Conservation (phyloP, 164 flowering plant species). For the Akebia trifoliata region DNA sequence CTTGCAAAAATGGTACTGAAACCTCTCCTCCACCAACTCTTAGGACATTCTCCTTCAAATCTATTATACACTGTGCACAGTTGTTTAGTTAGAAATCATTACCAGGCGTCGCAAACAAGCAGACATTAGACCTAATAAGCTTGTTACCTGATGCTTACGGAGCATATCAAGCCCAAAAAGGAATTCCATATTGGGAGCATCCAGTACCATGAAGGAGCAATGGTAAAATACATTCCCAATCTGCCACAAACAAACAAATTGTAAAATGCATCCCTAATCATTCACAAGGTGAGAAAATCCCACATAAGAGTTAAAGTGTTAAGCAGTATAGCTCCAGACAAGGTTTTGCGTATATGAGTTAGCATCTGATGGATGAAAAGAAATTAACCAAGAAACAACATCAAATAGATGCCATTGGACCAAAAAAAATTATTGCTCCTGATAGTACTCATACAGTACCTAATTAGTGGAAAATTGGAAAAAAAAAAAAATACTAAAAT, state of each 20-base stretch:
- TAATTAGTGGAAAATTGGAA: too few relatives aligned
- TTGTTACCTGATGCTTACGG: conserved; percentile 86
- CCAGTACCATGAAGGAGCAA: conserved; percentile 88
- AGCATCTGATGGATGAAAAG: too few relatives aligned
- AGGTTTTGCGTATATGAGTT: too few relatives aligned
- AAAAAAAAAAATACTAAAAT: too few relatives aligned
- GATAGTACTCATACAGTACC: too few relatives aligned
- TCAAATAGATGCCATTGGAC: too few relatives aligned
- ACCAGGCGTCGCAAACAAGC: neutral
- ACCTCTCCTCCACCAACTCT: conserved; percentile 99
- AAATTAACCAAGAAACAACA: too few relatives aligned
- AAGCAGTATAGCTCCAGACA: too few relatives aligned
- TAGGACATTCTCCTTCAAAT: conserved; percentile 86
- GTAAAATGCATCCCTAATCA: too few relatives aligned
- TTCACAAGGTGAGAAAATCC: too few relatives aligned
- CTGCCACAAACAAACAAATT: conserved; percentile 25
- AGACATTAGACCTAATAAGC: conserved; percentile 1
- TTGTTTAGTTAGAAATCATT: conserved; percentile 6
- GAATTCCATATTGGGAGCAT: conserved; percentile 92
- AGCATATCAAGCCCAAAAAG: conserved; percentile 99
- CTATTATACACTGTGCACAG: conserved; percentile 79
- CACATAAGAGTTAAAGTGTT: too few relatives aligned
- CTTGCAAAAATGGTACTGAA: conserved; percentile 88
- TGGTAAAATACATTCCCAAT: conserved; percentile 87
- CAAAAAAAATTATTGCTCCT: too few relatives aligned